These are phyloP conservation scores for Candida easanensis DNA, from an alignment of 805 yeast species.

Conservation along the genomic window DNA sequence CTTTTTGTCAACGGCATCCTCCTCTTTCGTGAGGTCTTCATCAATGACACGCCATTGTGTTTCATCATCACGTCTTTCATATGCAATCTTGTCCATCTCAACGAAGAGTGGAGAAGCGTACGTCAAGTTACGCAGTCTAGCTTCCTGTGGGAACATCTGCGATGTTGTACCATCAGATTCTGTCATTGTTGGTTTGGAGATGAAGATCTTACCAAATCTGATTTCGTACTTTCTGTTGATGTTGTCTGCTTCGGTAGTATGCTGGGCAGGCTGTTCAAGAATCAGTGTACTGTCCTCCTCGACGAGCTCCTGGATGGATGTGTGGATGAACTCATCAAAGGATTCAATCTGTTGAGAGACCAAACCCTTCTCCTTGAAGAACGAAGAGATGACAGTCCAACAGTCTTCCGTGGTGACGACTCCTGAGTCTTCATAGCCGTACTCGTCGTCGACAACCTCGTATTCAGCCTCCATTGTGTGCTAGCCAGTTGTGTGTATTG, in stretches of 20 bases:
- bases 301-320: slow-evolving; percentile 94
- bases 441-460: slow-evolving; percentile 52
- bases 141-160: slow-evolving; percentile 97
- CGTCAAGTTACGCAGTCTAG: slow-evolving; percentile 91
- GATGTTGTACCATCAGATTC: slow-evolving; percentile 99
- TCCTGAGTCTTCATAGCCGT: slow-evolving; percentile 45
- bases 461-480: slow-evolving; percentile 29
- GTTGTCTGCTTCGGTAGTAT: slow-evolving; percentile 85
- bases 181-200: slow-evolving; percentile 96
- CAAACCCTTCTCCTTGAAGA: slow-evolving; percentile 93
- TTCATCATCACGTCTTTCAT: slow-evolving; percentile 78
- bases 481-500: slow-evolving; percentile 4
- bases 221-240: slow-evolving; percentile 92
- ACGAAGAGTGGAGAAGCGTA: slow-evolving; percentile 95
- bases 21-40: slow-evolving; percentile 56
- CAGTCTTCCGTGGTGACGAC: slow-evolving; percentile 96
- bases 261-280: slow-evolving; percentile 97
- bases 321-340: slow-evolving; percentile 94
- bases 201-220: slow-evolving; percentile 94
- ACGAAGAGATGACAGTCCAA: slow-evolving; percentile 96
- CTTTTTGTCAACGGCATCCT: slow-evolving; percentile 56
- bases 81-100: slow-evolving; percentile 88
- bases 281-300: slow-evolving; percentile 93
- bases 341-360: slow-evolving; percentile 98
- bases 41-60: slow-evolving; percentile 58